Evolutionary conservation across 768 basidiomycete genomes (phyloP), one percentile per base, ranked within the genome.

Genomic region (Cubamyces lactineus): DNA sequence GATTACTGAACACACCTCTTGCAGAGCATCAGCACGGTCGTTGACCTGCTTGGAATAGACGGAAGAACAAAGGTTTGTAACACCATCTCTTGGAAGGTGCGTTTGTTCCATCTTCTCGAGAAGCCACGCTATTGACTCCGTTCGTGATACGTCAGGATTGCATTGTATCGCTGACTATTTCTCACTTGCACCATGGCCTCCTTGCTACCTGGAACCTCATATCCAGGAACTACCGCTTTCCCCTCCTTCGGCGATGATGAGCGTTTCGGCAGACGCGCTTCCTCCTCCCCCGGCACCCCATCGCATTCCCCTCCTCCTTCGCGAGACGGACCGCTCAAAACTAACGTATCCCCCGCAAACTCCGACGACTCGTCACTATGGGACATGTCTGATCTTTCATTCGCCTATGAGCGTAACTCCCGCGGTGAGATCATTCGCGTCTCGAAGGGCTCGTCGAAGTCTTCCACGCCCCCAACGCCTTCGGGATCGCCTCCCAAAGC

Each of bases 321-420:
- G 7, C 64, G 59, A 46, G 62, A 61, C 17, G 61, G 49, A 8
- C 56, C 57, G n/a, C 39, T 49, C 6, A 58, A 62, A 38, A 24
- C 30, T 9, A 26, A 62, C 23, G 39, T 39, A 7, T 70, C 69
- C 6, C 64, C 69, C 15, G 56, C 79, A 2, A 71, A 74, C 56
- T 86, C 85, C 23, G 85, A 86, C 69, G 85, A 85, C 64, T 84
- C 84, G 1, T 83, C 83, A 13, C 34, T 64, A 15, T 64, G 58
- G 49, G 63, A 64, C 53, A 75, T 84, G 57, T 83, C 85, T 62
- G 86, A 87, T 67, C 81, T 88, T 53, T 87, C 85, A 7, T 88
- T 89, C 72, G 84, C 86, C 66, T 89, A 86, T 62, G 78, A 83
- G 64, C 77, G 76, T 46, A 84, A 85, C 74, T 75, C 78, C 12